These are phyloP conservation scores for Leccinum sublutescens DNA, from an alignment of 768 basidiomycete genomes.

Conservation along the genomic window DNA sequence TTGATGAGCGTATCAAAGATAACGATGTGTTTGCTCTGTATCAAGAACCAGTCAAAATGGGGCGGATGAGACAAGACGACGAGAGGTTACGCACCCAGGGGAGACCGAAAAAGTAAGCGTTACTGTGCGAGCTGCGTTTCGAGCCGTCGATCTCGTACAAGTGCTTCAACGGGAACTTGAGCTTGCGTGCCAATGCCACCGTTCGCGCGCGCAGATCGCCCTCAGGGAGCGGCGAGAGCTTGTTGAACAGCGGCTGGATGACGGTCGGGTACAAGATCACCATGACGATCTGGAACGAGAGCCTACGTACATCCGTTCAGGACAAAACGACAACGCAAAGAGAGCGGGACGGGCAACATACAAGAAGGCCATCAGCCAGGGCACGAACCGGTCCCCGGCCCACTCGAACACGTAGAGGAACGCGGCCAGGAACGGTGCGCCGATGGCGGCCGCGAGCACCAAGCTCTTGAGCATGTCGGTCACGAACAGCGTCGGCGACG, in stretches of 20 bases:
- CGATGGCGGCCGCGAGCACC: constrained; percentile 66
- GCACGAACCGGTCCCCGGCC: constrained; percentile 92
- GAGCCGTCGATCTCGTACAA: constrained; percentile 97
- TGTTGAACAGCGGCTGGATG: constrained; percentile 98
- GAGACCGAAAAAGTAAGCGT: constrained; percentile 98
- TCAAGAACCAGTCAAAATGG: neutral
- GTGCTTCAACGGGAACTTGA: constrained; percentile 92
- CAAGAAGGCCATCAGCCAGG: constrained; percentile 93
- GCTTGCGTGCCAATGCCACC: constrained; percentile 70
- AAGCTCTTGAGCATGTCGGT: constrained; percentile 80
- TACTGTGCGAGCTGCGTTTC: constrained; percentile 92
- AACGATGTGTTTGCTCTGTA: constrained; percentile 88
- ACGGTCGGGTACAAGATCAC: constrained; percentile 79
- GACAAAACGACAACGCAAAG: neutral
- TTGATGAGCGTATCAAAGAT: constrained; percentile 97
- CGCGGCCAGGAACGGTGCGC: constrained; percentile 80
- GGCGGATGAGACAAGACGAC: neutral
- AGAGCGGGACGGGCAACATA: constrained; percentile 36
- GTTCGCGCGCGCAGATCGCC: constrained; percentile 79
- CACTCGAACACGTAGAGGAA: constrained; percentile 90
- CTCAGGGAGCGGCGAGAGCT: constrained; percentile 78
- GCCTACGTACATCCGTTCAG: constrained; percentile 39
- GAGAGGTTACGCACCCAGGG: constrained; percentile 65
- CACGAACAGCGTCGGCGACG: constrained; percentile 70
- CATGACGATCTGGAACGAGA: constrained; percentile 82